Evolutionary conservation across 2,329 filamentous ascomycete species (phyloP), one percentile per base, ranked within the genome.

Genomic region (Neofusicoccum kwambonambiense): DNA sequence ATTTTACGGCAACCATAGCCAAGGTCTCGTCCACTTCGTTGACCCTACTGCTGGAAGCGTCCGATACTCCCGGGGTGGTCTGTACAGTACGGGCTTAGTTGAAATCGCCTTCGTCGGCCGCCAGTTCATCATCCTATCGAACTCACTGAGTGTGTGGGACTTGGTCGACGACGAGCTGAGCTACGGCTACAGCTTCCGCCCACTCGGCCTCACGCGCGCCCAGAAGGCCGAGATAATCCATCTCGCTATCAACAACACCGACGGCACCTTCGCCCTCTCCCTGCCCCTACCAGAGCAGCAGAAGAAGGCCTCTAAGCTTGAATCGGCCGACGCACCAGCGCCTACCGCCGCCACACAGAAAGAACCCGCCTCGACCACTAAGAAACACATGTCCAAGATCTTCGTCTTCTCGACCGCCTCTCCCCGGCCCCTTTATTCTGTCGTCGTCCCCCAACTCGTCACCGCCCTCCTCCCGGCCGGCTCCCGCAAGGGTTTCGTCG

Each of bases 81-180:
- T 94, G 49, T 89, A 90, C 78, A 83, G 83, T 60, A 87, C 87
- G 5, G 82, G 84, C 17, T 81, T 93, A 7, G 85, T 87, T 65
- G 86, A 86, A n/a, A 78, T 96, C 35, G 87, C 84, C 4, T 89
- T 96, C 62, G 78, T 95, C 2, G 89, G 88, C 2, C 88, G 89
- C 27, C 89, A 90, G 72, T 79, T 99, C 17, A 82, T 98, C 65
- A 84, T 91, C 51, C 80, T 97, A 1, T 92, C 92, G 0, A 84
- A 89, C 49, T 85, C 87, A 34, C 82, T 97, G 8, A 83, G 87
- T 45, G 89, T 97, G 41, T 97, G 92, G 82, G 91, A 99, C 75
- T 84, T 96, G 11, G 91, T 98, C 7, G 83, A 88, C 58, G 91
- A 96, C 71, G 85, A 89, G 70, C 82, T 93, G 52, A 84, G 86